These are phyloP conservation scores for Globisporangium carolinianum DNA, from an alignment of 352 stramenopile genomes.

Conservation along the genomic window DNA sequence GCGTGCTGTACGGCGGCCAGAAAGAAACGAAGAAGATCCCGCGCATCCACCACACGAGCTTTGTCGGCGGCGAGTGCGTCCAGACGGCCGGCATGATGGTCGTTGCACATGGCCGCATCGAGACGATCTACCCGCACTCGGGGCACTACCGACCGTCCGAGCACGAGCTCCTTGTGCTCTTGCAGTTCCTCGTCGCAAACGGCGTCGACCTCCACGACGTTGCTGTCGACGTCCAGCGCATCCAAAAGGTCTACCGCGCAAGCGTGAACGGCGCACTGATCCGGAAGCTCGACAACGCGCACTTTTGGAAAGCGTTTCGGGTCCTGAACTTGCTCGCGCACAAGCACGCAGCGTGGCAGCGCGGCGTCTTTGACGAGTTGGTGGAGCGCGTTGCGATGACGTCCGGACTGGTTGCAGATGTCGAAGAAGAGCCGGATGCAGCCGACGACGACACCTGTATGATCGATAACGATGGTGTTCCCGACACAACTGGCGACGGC, in stretches of 20 bases:
- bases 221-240: conserved; percentile 93
- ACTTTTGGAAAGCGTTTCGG: conserved; percentile 76
- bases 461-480: not conserved
- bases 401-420: conserved; percentile 12
- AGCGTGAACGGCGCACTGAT: conserved; percentile 63
- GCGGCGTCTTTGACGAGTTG: conserved; percentile 71
- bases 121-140: conserved; percentile 95
- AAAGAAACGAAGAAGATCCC: conserved; percentile 93
- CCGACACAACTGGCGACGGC: not conserved
- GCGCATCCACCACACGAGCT: conserved; percentile 97
- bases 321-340: conserved; percentile 69
- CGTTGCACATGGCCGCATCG: conserved; percentile 86
- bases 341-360: conserved; percentile 76
- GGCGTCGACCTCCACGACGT: conserved; percentile 88
- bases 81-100: conserved; percentile 96
- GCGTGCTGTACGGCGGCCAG: conserved; percentile 90
- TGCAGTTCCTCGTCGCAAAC: conserved; percentile 90
- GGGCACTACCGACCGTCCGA: conserved; percentile 96
- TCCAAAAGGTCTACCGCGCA: conserved; percentile 93
- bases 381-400: conserved; percentile 60
- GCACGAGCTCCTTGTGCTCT: conserved; percentile 91
- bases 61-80: conserved; percentile 95
- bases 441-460: not conserved
- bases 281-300: conserved; percentile 77
- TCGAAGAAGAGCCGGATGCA: too few species aligned